Evolutionary conservation across 805 yeast species (phyloP), one percentile per base, ranked within the genome.

Genomic region (Yamadazyma sp.): DNA sequence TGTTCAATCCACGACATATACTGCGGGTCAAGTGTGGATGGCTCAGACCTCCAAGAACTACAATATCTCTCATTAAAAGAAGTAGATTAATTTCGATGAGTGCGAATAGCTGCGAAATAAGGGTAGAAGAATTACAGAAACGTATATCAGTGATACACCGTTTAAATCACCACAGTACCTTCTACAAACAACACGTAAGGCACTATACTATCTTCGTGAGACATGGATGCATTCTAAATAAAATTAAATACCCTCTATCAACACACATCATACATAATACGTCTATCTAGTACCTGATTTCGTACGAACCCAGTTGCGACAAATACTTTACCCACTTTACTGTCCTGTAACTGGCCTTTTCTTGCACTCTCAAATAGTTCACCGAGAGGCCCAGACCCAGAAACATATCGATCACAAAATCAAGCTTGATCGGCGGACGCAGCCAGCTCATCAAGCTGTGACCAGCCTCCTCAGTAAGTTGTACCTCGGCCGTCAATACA

Each of bases 31-130:
- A 74, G 6, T 73, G 74, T 4, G 95, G 93, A 56, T 93, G 95
- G 8, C 96, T 84, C 23, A 87, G 77, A 25, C 99, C 98, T 13
- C 96, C 90, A 53, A 93, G 78, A 12, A 93, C 84, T 17, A 89
- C 81, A 40, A 93, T 77, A 64, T 89, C 88, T 63, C 87, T 81
- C 86, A 89, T 86, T 23, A 14, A 12, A 16, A 28, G 22, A 17
- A n/a, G 20, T n/a, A n/a, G n/a, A n/a, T n/a, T n/a, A n/a, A n/a
- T n/a, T n/a, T n/a, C 36, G 36, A 25, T 32, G 36, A 18, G 29
- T 9, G 14, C 14, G 12, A 24, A n/a, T n/a, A n/a, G 12, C 15
- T 19, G 33, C 33, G 33, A 18, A 29, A 28, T n/a, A n/a, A n/a
- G n/a, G n/a, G n/a, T n/a, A n/a, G n/a, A n/a, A n/a, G n/a, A n/a